Conservation (phyloP, 441 rosid species). For the Euphorbia celastroides region DNA sequence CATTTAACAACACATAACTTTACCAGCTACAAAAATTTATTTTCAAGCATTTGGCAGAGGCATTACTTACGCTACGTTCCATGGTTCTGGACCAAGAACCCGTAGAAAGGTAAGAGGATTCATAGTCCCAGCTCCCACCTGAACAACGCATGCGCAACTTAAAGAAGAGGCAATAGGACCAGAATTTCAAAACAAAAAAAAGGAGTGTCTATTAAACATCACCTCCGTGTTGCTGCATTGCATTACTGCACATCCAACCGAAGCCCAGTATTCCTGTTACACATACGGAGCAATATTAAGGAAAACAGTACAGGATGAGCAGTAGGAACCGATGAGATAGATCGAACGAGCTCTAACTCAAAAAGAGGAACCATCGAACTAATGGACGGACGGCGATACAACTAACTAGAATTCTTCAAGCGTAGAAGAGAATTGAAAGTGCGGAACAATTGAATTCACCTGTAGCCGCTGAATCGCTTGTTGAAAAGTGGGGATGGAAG, state of each 20-base stretch:
- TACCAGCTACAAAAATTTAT: too few species aligned
- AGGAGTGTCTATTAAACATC: not conserved
- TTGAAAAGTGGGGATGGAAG: constrained; percentile 67
- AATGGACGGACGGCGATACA: too few species aligned
- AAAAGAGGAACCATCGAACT: too few species aligned
- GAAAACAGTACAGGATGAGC: too few species aligned
- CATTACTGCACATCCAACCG: constrained; percentile 98
- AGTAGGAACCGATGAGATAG: too few species aligned
- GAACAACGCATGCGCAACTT: constrained; percentile 16
- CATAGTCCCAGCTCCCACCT: constrained; percentile 99
- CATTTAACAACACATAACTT: too few species aligned
- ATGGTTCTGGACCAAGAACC: constrained; percentile 97
- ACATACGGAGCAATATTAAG: constrained; percentile 5
- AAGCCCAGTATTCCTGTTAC: constrained; percentile 91
- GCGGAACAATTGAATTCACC: constrained; percentile 22
- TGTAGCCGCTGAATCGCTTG: constrained; percentile 97
- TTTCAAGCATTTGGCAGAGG: constrained; percentile 2
- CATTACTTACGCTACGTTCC: constrained; percentile 87
- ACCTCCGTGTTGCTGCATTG: constrained; percentile 99
- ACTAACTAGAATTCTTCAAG: not conserved
- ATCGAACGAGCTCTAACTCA: too few species aligned
- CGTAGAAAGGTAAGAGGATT: constrained; percentile 90
- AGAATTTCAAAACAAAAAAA: not conserved
- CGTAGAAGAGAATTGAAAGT: not conserved
- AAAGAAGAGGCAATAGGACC: not conserved